Evolutionary conservation across 1,139 yeast species (phyloP), one percentile per base, ranked within the genome.

Genomic region (Hyphopichia buzzinii): DNA sequence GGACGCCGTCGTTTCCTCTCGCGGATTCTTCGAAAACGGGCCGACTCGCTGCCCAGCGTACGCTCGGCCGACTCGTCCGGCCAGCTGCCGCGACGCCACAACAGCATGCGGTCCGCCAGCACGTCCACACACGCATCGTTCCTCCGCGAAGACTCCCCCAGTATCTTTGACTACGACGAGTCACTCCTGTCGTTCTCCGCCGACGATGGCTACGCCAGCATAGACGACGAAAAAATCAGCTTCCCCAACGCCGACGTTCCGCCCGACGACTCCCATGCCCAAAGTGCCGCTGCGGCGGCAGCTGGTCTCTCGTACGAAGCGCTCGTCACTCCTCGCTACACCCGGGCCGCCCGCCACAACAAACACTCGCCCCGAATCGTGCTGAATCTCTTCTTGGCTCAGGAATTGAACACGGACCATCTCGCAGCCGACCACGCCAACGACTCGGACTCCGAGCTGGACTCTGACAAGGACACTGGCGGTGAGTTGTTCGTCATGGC

Each of bases 321-420:
- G 27, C 55, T 78, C 36, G 55, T 57, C 25, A 62, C 72, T 27
- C 85, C 89, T 6, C 74, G 72, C 41, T 78, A 81, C 50, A 60
- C 79, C 33, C 75, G 71, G 48, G 59, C 72, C 3, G 64, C 67
- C 41, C 67, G 70, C 42, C 72, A 67, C 40, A 64, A 71, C 40
- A 68, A 64, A 39, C 61, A 59, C 35, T 64, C 77, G 32, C 71
- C 79, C 2, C 62, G 60, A 25, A 55, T 64, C 29, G 63, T 81
- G 41, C 75, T 75, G 46, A 65, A 83, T 40, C 55, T 88, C 33
- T 87, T 89, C 47, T 62, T 88, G 30, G 95, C 96, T 1, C 97
- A 89, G 57, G 95, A 88, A 57, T 62, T 89, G 41, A 66, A 69
- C 39, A 54, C 52, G 13, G 33, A 30, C 13, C 21, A 23, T n/a